Evolutionary conservation across 176 grass and related monocot species (phyloP).

Genomic region (Canna indica): DNA sequence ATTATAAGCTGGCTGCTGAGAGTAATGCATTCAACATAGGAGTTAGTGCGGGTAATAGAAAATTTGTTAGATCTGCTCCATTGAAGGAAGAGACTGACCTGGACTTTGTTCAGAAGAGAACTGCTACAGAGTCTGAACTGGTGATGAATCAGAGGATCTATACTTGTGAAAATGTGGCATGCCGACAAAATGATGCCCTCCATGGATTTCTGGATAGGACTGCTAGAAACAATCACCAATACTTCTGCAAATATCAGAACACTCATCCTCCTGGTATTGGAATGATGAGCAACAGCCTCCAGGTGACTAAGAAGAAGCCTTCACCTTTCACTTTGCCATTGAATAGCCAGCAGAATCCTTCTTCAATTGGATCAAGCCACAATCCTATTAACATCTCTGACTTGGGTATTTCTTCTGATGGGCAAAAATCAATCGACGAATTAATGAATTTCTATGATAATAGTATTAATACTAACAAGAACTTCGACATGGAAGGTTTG

Average conservation of each 20-base stretch:
- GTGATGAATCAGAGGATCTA: slow-evolving; percentile 34
- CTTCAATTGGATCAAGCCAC: slow-evolving; percentile 15
- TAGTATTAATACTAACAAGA: not conserved
- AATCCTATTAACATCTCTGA: slow-evolving; percentile 26
- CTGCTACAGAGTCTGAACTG: slow-evolving; percentile 20
- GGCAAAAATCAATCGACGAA: slow-evolving; percentile 7
- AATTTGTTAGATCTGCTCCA: slow-evolving; percentile 7
- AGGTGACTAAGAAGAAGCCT: slow-evolving; percentile 28
- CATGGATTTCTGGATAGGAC: slow-evolving; percentile 45
- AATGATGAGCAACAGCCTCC: not conserved
- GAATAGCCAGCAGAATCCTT: slow-evolving; percentile 10
- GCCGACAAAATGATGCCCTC: slow-evolving; percentile 24
- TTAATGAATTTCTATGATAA: slow-evolving; percentile 4
- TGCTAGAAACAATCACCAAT: slow-evolving; percentile 5
- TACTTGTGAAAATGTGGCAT: slow-evolving; percentile 25
- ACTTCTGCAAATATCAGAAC: slow-evolving; percentile 38
- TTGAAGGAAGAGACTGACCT: slow-evolving; percentile 53
- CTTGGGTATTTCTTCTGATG: slow-evolving; percentile 40
- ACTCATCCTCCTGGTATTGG: slow-evolving; percentile 9
- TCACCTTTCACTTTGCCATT: slow-evolving; percentile 23
- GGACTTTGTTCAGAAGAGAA: slow-evolving; percentile 45
- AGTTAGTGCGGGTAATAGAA: slow-evolving; percentile 7
- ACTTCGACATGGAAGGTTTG: slow-evolving; percentile 9
- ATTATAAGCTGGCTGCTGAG: slow-evolving; percentile 6
- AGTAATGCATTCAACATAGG: slow-evolving; percentile 15